These are phyloP conservation scores for Pelargonium citronellum DNA, from an alignment of 441 rosid genomes.

Conservation along the genomic window DNA sequence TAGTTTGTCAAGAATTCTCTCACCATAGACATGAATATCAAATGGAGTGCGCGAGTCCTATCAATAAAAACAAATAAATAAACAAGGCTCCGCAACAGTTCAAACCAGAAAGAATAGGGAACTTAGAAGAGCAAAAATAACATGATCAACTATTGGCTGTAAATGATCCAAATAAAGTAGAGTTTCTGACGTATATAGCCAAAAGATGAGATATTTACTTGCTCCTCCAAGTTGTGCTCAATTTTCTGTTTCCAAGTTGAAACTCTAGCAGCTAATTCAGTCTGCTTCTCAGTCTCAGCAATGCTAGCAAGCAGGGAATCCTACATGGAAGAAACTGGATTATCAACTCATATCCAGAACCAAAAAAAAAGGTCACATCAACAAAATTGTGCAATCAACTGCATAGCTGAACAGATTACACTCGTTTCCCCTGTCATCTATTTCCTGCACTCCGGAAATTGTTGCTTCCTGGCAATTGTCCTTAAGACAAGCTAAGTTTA, in stretches of 20 bases:
- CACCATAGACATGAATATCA: slow-evolving; percentile 80
- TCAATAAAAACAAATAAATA: slow-evolving; percentile 3
- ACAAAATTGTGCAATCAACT: not conserved
- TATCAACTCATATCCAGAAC: not conserved
- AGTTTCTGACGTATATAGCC: not conserved
- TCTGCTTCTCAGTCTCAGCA: slow-evolving; percentile 81
- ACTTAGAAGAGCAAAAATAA: not conserved
- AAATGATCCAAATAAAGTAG: not conserved
- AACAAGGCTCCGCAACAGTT: too few species aligned
- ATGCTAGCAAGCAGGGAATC: slow-evolving; percentile 89
- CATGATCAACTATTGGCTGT: not conserved
- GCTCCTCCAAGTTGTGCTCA: slow-evolving; percentile 83
- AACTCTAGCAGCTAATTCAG: slow-evolving; percentile 85
- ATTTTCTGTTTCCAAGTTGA: slow-evolving; percentile 89
- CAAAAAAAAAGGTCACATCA: not conserved
- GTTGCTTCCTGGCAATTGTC: not conserved
- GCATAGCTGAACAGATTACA: not conserved
- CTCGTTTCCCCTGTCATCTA: not conserved
- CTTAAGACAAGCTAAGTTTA: not conserved
- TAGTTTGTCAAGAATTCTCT: slow-evolving; percentile 51
- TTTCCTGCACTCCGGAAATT: not conserved
- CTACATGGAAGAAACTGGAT: slow-evolving; percentile 32
- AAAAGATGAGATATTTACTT: slow-evolving; percentile 36
- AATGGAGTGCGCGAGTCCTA: slow-evolving; percentile 82
- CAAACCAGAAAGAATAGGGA: too few species aligned